Base-by-base conservation (phyloP, 148 eudicot species). In the Amaranthus hypochondriacus region DNA sequence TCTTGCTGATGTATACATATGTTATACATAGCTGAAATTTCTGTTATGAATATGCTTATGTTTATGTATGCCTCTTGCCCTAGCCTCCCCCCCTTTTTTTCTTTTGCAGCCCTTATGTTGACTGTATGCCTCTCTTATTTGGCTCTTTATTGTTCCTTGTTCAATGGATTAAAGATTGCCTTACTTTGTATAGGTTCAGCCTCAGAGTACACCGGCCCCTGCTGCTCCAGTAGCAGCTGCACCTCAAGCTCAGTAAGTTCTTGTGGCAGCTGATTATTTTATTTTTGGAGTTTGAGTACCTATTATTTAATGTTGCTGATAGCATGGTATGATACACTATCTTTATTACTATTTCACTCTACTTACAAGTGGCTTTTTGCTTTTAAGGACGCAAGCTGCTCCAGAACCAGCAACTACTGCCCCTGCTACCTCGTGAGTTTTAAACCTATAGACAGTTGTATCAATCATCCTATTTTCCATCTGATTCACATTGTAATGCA, bases 201-300 rank as follows among this genome's bases (percentile, higher is more conserved):
- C 84, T 76, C 85, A 76, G 65, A 67, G 44, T 21, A 67, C 70
- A 5, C 72, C 88, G 43, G 59, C 81, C 63, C 55, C 77, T 46
- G 15, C 77, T 42, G 64, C 70, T 1, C 85, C 84, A 75, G 73
- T 80, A 50, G 50, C 85, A 54, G 48, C 81, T 14, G 77, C 81
- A 54, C 58, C 89, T 73, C 89, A 56, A 80, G 77, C 85, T 70
- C 88, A 58, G 95, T 90, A 77, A 87, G 89, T 79, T 78, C 48
- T 43, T 66, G 43, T 15, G 21, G 5, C 62, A 6, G 42, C 58
- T 59, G 39, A 50, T 63, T 43, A 9, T 44, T 42, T 66, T 59
- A 48, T 43, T 74, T 6, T 72, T 52, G 49, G 49, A 12, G 39
- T 48, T 6, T 62, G 7, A 46, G 21, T 28, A 9, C 18, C 56